These are phyloP conservation scores for Calonectria honghensis DNA, from an alignment of 2,329 filamentous ascomycete species.

Conservation along the genomic window DNA sequence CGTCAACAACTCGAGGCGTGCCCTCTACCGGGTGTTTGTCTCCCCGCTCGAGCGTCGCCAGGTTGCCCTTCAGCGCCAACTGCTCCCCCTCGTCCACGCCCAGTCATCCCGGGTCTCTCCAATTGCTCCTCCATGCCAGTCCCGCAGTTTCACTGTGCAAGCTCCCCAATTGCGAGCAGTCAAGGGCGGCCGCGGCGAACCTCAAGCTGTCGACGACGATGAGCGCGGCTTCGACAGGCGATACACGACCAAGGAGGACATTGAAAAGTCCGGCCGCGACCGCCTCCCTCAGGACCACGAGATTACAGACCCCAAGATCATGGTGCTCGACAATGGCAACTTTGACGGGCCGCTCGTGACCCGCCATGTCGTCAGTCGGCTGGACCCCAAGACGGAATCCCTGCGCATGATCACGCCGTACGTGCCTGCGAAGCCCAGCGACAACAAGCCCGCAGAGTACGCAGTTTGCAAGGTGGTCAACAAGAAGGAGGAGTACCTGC, in stretches of 20 bases:
- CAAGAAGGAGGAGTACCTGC: conserved; percentile 70
- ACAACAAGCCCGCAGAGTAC: conserved; percentile 51
- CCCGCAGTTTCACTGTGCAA: conserved; percentile 43
- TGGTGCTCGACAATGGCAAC: conserved; percentile 63
- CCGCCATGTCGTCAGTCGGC: conserved; percentile 62
- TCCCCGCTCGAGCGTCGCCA: conserved; percentile 58
- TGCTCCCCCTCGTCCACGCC: conserved; percentile 45
- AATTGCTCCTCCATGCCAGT: conserved; percentile 36
- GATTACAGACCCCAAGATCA: conserved; percentile 65
- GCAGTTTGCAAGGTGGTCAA: conserved; percentile 84
- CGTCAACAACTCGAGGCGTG: conserved; percentile 66
- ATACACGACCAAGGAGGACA: conserved; percentile 60
- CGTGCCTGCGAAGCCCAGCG: conserved; percentile 55
- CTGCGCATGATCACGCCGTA: conserved; percentile 66
- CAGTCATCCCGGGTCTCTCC: conserved; percentile 19
- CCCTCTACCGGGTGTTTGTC: conserved; percentile 69
- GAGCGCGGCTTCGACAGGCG: conserved; percentile 57
- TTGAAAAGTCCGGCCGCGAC: conserved; percentile 59
- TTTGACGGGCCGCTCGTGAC: conserved; percentile 64
- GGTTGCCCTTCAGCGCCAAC: conserved; percentile 50
- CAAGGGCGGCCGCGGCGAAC: neutral
- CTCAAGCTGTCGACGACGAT: conserved; percentile 43
- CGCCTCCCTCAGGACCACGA: conserved; percentile 66
- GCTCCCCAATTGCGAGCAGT: conserved; percentile 36
- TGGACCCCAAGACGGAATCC: conserved; percentile 58